Evolutionary conservation across 345 rosid species (phyloP).

Genomic region (Gossypium raimondii): DNA sequence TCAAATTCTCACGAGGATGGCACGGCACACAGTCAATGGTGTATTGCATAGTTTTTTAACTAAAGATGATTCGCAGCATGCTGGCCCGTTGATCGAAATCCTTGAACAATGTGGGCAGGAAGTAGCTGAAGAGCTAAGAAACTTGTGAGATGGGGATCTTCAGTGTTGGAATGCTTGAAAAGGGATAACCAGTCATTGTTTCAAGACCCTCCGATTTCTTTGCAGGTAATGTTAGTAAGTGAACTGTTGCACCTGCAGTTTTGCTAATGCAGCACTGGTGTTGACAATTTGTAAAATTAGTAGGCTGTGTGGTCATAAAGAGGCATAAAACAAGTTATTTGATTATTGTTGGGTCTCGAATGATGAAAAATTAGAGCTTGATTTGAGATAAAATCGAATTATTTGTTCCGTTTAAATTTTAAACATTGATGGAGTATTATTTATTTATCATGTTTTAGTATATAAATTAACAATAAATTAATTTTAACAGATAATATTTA

Average conservation of each 20-base stretch:
- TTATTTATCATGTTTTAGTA: no score
- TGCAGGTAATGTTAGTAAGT: not conserved
- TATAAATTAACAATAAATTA: no score
- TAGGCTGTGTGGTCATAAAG: not conserved
- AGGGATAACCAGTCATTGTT: not conserved
- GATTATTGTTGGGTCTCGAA: no score
- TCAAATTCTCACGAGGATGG: slow-evolving; percentile 49
- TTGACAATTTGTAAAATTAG: not conserved
- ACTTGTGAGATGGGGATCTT: slow-evolving; percentile 16
- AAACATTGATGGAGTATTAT: no score
- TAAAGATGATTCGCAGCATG: slow-evolving; percentile 30
- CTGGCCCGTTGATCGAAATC: slow-evolving; percentile 38
- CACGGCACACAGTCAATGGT: slow-evolving; percentile 45
- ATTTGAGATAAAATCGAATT: no score
- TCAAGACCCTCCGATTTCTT: not conserved
- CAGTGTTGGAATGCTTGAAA: slow-evolving; percentile 16
- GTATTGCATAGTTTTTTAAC: slow-evolving; percentile 44
- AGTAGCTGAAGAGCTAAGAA: slow-evolving; percentile 40
- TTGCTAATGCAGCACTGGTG: not conserved
- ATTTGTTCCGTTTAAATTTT: no score
- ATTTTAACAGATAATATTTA: no score
- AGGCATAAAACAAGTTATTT: no score
- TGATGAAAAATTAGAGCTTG: no score
- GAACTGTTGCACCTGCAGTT: slow-evolving; percentile 4
- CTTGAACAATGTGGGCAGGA: slow-evolving; percentile 51